Conservation (phyloP, 2,329 filamentous ascomycete genomes). For the Grosmannia penicillata region DNA sequence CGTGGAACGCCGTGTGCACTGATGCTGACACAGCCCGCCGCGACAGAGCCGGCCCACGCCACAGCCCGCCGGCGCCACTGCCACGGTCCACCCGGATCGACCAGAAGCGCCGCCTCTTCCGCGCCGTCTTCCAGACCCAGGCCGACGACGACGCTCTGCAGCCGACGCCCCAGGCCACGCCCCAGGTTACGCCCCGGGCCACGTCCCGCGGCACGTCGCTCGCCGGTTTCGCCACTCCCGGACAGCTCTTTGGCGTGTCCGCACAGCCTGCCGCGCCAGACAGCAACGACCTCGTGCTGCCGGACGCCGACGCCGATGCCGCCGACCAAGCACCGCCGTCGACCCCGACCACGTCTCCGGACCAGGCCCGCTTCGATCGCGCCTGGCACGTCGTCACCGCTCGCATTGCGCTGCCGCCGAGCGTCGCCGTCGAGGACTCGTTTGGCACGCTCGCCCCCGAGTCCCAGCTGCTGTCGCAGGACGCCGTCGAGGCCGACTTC, state of each 20-base stretch:
- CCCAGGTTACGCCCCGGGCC: no score
- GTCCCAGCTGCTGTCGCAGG: conserved; percentile 22
- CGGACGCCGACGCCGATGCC: conserved; percentile 4
- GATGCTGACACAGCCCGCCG: background rate
- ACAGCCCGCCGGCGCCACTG: background rate
- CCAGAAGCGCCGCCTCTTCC: conserved; percentile 34
- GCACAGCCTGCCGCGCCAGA: background rate
- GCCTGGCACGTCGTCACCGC: conserved; percentile 49
- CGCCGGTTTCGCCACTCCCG: conserved; percentile 21
- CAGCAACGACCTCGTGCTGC: conserved; percentile 8
- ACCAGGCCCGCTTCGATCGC: conserved; percentile 44
- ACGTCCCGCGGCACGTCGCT: conserved; percentile 20
- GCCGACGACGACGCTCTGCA: conserved; percentile 29
- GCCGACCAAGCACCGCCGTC: background rate
- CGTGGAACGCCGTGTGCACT: background rate
- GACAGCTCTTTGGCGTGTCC: conserved; percentile 29
- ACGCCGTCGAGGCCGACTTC: conserved; percentile 27
- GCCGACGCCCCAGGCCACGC: conserved; percentile 24
- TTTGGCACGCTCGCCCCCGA: conserved; percentile 32
- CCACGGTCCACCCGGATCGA: conserved; percentile 26
- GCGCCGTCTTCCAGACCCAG: conserved; percentile 42
- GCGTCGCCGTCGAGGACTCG: conserved; percentile 37
- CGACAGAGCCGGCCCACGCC: background rate
- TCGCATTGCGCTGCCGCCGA: conserved; percentile 39
- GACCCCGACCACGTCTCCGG: conserved; percentile 7